Base-by-base conservation (phyloP, 148 eudicot species). In the Persicaria maculosa region DNA sequence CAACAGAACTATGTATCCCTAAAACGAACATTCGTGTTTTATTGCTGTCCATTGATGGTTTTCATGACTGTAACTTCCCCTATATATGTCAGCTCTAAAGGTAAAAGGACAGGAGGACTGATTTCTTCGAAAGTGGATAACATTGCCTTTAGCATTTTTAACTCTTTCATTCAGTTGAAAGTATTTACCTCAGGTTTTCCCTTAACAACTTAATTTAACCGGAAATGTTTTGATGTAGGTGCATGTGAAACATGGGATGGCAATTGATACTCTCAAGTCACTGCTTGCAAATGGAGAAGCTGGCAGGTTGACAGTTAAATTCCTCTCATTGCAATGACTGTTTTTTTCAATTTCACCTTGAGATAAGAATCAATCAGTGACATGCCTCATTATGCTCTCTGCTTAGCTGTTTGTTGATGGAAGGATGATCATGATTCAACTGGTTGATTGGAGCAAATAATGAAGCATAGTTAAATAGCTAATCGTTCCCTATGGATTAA, bases 241-340 rank as follows among this genome's bases (percentile, higher is more conserved):
- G 77, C 80, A 84, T 54, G 85, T 86, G 74, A 85, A 76, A 81
- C 92, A 83, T 64, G 97, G 97, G 73, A 82, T 86, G 47, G 98
- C 98, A 69, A 86, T 80, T 25, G 92, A 90, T 74, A 80, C 86
- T 22, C 78, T 95, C 20, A 82, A 88, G 77, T 77, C 81, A 4
- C 77, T 95, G 87, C 86, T 95, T 80, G 84, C 74, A 17, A 81
- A 85, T 68, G 99, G 99, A 50, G 96, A 95, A 89, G 85, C 79
- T 71, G 80, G 90, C 81, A 85, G 93, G 93, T 89, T 46, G 47
- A 47, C 79, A 79, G 85, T 89, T 84, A 62, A 46, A 47, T 78
- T 55, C 9, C 17, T 14, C 0, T 61, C 6, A 61, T 59, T 74
- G 36, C 57, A 54, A 10, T 10, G 22, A 17, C 4, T 20, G 1